Evolutionary conservation across 352 stramenopile genomes (phyloP).

Genomic region (Halophytophthora polymorphica): DNA sequence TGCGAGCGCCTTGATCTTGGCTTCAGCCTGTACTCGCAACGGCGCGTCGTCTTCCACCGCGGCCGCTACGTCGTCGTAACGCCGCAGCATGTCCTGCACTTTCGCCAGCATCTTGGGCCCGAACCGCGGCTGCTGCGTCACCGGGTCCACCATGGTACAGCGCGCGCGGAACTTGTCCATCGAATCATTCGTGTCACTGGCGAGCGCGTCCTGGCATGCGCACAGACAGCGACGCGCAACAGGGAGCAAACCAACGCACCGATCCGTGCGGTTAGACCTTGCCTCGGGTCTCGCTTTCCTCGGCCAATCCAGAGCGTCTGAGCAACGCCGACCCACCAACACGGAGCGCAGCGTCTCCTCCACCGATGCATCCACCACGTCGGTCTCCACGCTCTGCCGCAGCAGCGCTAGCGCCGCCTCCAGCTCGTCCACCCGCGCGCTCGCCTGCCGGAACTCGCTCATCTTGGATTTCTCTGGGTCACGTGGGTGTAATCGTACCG

Average conservation of each 20-base stretch:
- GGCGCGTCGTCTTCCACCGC: constrained; percentile 25
- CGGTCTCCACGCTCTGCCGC: constrained; percentile 1
- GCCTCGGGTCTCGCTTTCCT: constrained; percentile 1
- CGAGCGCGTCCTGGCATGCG: constrained; percentile 20
- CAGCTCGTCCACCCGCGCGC: constrained; percentile 35
- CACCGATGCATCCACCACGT: neutral
- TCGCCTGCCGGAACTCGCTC: constrained; percentile 54
- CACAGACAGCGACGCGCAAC: neutral
- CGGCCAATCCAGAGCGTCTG: constrained; percentile 2
- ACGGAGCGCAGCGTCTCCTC: constrained; percentile 23
- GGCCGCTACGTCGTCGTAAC: constrained; percentile 42
- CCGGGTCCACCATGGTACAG: constrained; percentile 56
- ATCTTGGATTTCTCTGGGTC: constrained; percentile 26
- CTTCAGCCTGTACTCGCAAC: constrained; percentile 20
- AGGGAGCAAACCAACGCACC: constrained; percentile 1
- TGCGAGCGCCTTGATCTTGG: constrained; percentile 15
- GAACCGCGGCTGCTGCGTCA: constrained; percentile 71
- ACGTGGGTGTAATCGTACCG: no score
- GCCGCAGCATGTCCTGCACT: constrained; percentile 50
- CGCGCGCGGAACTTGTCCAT: constrained; percentile 57
- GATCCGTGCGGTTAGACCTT: neutral
- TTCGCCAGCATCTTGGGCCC: constrained; percentile 73
- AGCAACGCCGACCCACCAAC: constrained; percentile 17
- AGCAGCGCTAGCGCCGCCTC: constrained; percentile 35
- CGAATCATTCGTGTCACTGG: constrained; percentile 26